Evolutionary conservation across 2,329 filamentous ascomycete species (phyloP).

Genomic region (Cercospora brassicicola): DNA sequence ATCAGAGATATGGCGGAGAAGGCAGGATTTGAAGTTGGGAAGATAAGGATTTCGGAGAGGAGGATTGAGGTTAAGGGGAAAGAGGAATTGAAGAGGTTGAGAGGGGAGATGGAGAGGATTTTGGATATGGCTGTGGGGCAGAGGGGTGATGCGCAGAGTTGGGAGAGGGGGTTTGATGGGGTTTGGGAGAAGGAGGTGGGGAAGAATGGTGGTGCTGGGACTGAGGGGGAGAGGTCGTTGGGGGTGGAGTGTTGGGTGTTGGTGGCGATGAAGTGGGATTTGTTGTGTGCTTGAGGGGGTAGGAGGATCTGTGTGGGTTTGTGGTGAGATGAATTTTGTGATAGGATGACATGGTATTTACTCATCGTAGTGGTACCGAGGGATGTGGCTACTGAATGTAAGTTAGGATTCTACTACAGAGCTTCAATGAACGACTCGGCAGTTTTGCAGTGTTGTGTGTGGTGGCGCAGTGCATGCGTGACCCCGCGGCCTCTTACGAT

Average conservation of each 20-base stretch:
- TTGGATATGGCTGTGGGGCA: conserved; percentile 11
- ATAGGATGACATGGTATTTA: too few relatives aligned
- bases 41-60: conserved; percentile 9
- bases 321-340: background rate
- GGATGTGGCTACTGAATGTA: too few relatives aligned
- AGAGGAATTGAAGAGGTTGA: conserved; percentile 5
- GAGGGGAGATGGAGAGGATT: conserved; percentile 14
- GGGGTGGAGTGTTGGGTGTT: conserved; percentile 15
- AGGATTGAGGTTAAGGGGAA: conserved; percentile 9
- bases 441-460: too few relatives aligned
- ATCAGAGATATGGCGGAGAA: conserved; percentile 1
- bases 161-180: conserved; percentile 13
- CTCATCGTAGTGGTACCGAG: too few relatives aligned
- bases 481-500: background rate
- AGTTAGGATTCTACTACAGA: too few relatives aligned
- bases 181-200: conserved; percentile 17
- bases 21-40: conserved; percentile 11
- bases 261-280: conserved; percentile 18
- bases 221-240: background rate
- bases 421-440: too few relatives aligned
- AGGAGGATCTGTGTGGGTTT: background rate
- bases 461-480: background rate
- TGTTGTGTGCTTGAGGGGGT: conserved; percentile 17
- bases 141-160: conserved; percentile 15
- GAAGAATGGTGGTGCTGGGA: background rate